A percentile compares a stretch with the other conserved stretches of the same genome.
Evolutionary conservation across 495 filamentous ascomycete species (phyloP).

Genomic region (Neurospora sp.): DNA sequence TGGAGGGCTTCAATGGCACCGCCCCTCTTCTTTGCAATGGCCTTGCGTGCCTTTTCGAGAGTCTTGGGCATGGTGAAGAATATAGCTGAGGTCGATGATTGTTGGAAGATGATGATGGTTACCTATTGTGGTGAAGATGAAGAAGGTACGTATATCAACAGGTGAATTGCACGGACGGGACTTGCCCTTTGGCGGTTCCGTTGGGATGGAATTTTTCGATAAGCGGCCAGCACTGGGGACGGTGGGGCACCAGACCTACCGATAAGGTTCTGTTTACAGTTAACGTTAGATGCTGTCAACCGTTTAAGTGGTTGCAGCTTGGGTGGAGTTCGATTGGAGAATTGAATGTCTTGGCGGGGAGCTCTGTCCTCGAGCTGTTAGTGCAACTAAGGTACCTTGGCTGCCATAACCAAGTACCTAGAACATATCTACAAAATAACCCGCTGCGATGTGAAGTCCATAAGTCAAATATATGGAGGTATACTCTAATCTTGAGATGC

Average conservation of each 20-base stretch:
- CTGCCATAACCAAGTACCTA: not conserved
- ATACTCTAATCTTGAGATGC: no score
- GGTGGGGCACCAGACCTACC: slow-evolving; percentile 16
- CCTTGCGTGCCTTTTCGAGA: slow-evolving; percentile 70
- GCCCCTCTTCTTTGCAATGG: slow-evolving; percentile 68
- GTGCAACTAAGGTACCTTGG: not conserved
- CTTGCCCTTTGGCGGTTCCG: not conserved
- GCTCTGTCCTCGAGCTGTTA: not conserved
- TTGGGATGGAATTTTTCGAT: not conserved
- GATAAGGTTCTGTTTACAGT: slow-evolving; percentile 11
- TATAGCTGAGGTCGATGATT: not conserved
- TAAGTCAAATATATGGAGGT: no score
- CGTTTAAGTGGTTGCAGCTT: slow-evolving; percentile 14
- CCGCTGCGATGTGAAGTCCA: no score
- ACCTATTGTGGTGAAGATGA: slow-evolving; percentile 3
- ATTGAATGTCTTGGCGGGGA: not conserved
- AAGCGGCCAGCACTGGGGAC: slow-evolving; percentile 2
- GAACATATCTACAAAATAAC: not conserved
- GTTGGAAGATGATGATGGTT: not conserved
- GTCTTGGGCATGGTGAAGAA: slow-evolving; percentile 56
- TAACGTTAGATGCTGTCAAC: not conserved
- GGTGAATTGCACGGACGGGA: not conserved
- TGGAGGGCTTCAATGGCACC: slow-evolving; percentile 59
- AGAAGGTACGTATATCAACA: not conserved
- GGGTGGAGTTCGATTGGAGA: not conserved